Evolutionary conservation across 108 stramenopile genomes (phyloP).

Genomic region (Pelagomonas calceolata): DNA sequence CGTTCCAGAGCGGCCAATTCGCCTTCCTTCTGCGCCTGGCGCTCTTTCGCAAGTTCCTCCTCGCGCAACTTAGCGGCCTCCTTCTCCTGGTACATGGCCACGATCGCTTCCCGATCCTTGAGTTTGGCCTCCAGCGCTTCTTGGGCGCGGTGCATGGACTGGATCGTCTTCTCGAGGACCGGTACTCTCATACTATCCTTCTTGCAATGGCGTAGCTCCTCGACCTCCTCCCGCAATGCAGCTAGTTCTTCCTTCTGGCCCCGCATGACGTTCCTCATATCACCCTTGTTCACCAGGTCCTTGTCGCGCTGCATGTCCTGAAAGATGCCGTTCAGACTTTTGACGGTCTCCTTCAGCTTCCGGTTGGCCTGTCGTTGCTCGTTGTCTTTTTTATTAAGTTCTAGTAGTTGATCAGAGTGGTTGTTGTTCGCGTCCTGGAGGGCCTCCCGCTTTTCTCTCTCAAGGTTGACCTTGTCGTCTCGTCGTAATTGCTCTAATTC

Average conservation of each 20-base stretch:
- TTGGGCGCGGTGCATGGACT: slow-evolving; percentile 4
- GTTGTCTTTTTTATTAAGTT: background rate
- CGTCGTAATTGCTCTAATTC: no score
- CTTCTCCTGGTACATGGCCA: background rate
- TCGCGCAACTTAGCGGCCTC: background rate
- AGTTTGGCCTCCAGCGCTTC: slow-evolving; percentile 28
- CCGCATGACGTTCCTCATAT: slow-evolving; percentile 16
- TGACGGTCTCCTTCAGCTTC: slow-evolving; percentile 40
- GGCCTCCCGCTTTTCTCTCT: no score
- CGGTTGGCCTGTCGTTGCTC: slow-evolving; percentile 23
- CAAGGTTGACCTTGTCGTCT: no score
- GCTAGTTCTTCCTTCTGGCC: slow-evolving; percentile 7
- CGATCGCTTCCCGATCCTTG: slow-evolving; percentile 11
- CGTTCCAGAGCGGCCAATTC: no score
- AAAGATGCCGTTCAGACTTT: slow-evolving; percentile 44
- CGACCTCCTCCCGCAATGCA: slow-evolving; percentile 2
- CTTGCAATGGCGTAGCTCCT: no score
- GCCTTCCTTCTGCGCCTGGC: background rate
- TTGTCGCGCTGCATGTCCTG: slow-evolving; percentile 33
- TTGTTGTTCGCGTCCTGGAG: slow-evolving; percentile 8
- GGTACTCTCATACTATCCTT: no score
- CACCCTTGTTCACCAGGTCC: slow-evolving; percentile 18
- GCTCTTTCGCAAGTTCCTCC: slow-evolving; percentile 1
- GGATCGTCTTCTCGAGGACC: no score
- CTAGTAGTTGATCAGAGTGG: slow-evolving; percentile 12